phyloP scores from a whole-genome alignment of 768 basidiomycete genomes.

The Tephrocybe sp. region DNA sequence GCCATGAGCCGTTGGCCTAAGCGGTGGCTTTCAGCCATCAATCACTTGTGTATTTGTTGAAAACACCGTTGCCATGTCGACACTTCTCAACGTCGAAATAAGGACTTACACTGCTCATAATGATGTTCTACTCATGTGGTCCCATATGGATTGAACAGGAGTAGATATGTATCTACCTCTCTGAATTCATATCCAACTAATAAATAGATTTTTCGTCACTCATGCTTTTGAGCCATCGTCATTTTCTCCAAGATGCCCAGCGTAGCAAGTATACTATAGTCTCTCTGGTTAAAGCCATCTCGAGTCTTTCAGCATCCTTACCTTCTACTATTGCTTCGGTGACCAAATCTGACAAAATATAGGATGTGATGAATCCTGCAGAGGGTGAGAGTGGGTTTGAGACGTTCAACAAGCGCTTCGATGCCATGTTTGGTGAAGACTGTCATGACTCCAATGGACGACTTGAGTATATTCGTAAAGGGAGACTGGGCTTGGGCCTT shows the following conservation, averaged over 20 bases:
- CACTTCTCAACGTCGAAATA: too few relatives aligned
- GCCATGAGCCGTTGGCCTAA: too few relatives aligned
- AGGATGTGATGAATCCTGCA: constrained; percentile 2
- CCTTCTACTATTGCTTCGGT: not conserved
- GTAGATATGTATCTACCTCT: too few relatives aligned
- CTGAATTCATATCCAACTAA: too few relatives aligned
- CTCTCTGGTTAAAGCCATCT: not conserved
- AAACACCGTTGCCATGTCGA: too few relatives aligned
- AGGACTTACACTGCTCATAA: not conserved
- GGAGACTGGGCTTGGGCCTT: not conserved
- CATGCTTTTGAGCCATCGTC: not conserved
- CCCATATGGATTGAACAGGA: too few relatives aligned
- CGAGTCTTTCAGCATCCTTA: not conserved
- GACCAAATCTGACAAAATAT: constrained; percentile 3
- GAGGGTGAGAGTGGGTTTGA: not conserved
- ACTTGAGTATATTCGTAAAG: not conserved
- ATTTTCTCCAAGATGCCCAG: not conserved
- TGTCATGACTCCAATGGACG: not conserved
- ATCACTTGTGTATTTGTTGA: too few relatives aligned
- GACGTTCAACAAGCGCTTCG: constrained; percentile 1
- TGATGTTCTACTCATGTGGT: too few relatives aligned
- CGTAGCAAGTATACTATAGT: not conserved
- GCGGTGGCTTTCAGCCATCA: too few relatives aligned
- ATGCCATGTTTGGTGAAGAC: not conserved
- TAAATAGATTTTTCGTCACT: not conserved